Conservation (phyloP, 192 early-diverging fungal species). For the Dimargaris xerosporica region DNA sequence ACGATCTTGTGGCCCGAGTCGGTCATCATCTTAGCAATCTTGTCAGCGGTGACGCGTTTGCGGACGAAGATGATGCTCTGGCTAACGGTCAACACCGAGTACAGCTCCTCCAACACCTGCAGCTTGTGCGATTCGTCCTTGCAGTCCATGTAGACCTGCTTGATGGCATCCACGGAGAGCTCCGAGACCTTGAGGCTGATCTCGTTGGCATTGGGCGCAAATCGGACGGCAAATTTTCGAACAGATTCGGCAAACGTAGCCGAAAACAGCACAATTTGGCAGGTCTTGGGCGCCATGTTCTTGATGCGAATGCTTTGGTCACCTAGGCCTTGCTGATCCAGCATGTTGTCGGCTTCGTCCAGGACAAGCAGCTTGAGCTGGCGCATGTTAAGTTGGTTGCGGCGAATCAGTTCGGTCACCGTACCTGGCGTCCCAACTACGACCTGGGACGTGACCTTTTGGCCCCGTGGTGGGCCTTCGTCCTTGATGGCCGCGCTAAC, state of each 20-base stretch:
- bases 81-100: conserved; percentile 74
- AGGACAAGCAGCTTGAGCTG: conserved; percentile 73
- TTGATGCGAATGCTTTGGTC: conserved; percentile 79
- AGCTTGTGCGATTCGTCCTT: conserved; percentile 61
- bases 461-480: conserved; percentile 23
- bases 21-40: conserved; percentile 55
- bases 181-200: conserved; percentile 76
- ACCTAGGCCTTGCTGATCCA: conserved; percentile 68
- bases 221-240: conserved; percentile 51
- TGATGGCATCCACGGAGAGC: conserved; percentile 83
- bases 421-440: conserved; percentile 94
- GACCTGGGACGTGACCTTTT: conserved; percentile 57
- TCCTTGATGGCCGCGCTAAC: conserved; percentile 71
- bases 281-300: conserved; percentile 46
- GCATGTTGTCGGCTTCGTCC: conserved; percentile 98
- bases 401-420: conserved; percentile 55
- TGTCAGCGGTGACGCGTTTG: conserved; percentile 69
- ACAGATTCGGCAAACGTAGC: conserved; percentile 82
- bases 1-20: conserved; percentile 70
- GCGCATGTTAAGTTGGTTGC: conserved; percentile 39
- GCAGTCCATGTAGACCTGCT: conserved; percentile 97
- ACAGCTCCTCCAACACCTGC: conserved; percentile 50
- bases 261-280: conserved; percentile 87
- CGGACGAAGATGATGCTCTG: conserved; percentile 91
- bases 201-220: conserved; percentile 79